phyloP scores from a whole-genome alignment of 306 rosid genomes.

The Trifolium subterraneum region DNA sequence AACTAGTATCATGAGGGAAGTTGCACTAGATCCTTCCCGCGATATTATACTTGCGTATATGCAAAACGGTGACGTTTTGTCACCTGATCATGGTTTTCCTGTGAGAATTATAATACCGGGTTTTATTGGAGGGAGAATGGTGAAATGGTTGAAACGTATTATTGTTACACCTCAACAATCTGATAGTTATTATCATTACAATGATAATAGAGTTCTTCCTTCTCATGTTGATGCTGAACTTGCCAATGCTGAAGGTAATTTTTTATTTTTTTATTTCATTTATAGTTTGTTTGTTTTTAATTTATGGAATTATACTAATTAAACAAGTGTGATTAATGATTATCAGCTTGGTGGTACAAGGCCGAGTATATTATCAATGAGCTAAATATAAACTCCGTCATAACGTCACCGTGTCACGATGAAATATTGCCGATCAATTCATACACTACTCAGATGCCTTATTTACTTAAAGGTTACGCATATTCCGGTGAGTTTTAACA shows the following conservation, averaged over 20 bases:
- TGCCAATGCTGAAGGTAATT: neutral
- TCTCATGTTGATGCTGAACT: neutral
- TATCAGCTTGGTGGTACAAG: neutral
- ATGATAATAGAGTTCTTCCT: conserved; percentile 33
- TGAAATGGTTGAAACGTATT: conserved; percentile 85
- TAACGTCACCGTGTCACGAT: neutral
- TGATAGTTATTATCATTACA: conserved; percentile 60
- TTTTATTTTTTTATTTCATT: too few species aligned
- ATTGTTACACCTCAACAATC: conserved; percentile 69
- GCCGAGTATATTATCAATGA: neutral
- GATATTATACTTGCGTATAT: neutral
- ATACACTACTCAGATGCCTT: neutral
- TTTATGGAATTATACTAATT: too few species aligned
- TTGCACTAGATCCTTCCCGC: neutral
- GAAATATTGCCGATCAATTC: neutral
- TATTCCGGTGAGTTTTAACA: neutral
- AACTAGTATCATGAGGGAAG: neutral
- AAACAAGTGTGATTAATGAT: too few species aligned
- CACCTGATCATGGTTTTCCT: conserved; percentile 89
- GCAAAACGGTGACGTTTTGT: conserved; percentile 58
- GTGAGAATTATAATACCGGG: conserved; percentile 75
- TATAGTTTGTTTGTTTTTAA: too few species aligned
- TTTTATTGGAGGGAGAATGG: conserved; percentile 83
- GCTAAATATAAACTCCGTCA: neutral
- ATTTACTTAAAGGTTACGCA: neutral